Evolutionary conservation across 345 rosid species (phyloP).

Genomic region (Populus ilicifolia): DNA sequence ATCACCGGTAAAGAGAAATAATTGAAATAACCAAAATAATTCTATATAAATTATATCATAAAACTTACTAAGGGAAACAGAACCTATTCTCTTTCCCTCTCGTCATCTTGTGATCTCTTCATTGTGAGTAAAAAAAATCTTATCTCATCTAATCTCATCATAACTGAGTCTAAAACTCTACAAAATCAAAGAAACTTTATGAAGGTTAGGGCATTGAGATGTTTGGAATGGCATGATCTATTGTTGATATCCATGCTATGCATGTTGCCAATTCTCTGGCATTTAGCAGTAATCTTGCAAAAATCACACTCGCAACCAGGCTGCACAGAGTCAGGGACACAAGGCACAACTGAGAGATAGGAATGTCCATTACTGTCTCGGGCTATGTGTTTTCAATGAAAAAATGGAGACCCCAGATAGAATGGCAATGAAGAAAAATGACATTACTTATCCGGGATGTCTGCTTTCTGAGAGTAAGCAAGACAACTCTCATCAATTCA

Average conservation of each 20-base stretch:
- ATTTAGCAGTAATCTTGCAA: background rate
- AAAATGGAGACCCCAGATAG: background rate
- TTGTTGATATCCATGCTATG: background rate
- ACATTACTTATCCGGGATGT: too few relatives aligned
- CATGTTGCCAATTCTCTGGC: background rate
- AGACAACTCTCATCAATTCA: background rate
- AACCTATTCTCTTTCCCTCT: too few relatives aligned
- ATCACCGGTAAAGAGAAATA: too few relatives aligned
- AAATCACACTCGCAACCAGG: background rate
- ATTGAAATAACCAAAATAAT: too few relatives aligned
- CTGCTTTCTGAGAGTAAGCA: background rate
- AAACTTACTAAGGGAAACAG: too few relatives aligned
- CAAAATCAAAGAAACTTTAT: too few relatives aligned
- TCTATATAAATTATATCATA: too few relatives aligned
- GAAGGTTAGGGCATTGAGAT: background rate
- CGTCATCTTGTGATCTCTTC: too few relatives aligned
- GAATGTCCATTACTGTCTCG: background rate
- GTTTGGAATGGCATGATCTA: background rate
- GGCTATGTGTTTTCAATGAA: background rate
- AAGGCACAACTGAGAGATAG: background rate
- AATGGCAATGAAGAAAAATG: background rate
- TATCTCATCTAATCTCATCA: too few relatives aligned
- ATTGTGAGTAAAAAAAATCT: too few relatives aligned
- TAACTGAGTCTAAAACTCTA: too few relatives aligned
- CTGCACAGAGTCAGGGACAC: background rate